Percentiles rank a stretch among this genome's conserved stretches.
These are phyloP conservation scores for Aureobasidium pullulans DNA, from an alignment of 2,329 filamentous ascomycete species.

Conservation along the genomic window DNA sequence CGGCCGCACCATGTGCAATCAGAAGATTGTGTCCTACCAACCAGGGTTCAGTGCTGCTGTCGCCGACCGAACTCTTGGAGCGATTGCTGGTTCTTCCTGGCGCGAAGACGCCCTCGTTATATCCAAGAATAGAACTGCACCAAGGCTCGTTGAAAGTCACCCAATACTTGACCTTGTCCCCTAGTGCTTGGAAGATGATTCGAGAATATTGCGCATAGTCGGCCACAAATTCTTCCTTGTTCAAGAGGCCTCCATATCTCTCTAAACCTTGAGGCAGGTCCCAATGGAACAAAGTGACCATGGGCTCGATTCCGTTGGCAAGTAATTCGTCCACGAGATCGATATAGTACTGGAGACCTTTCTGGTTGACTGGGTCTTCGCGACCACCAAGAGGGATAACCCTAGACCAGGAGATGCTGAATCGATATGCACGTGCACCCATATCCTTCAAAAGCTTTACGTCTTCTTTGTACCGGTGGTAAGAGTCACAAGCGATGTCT, in stretches of 20 bases:
- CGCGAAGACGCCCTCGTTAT: slow-evolving; percentile 69
- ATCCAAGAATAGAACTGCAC: slow-evolving; percentile 75
- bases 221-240: slow-evolving; percentile 72
- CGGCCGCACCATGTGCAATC: slow-evolving; percentile 70
- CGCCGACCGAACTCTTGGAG: slow-evolving; percentile 60
- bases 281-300: slow-evolving; percentile 87
- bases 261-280: slow-evolving; percentile 72
- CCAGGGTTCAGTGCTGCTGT: slow-evolving; percentile 73
- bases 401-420: slow-evolving; percentile 76
- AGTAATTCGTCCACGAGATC: slow-evolving; percentile 72
- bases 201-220: slow-evolving; percentile 76
- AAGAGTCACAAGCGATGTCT: slow-evolving; percentile 76
- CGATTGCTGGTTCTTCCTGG: slow-evolving; percentile 77
- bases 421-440: slow-evolving; percentile 70
- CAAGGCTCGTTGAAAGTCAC: slow-evolving; percentile 80
- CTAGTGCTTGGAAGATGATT: slow-evolving; percentile 64
- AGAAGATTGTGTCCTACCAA: slow-evolving; percentile 73
- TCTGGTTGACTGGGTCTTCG: slow-evolving; percentile 71
- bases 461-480: slow-evolving; percentile 71
- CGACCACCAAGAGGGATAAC: slow-evolving; percentile 74
- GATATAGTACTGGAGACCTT: slow-evolving; percentile 69
- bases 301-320: slow-evolving; percentile 67
- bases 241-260: slow-evolving; percentile 73
- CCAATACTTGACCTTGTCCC: slow-evolving; percentile 74
- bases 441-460: slow-evolving; percentile 68